A percentile compares a stretch with the other conserved stretches of the same genome.
These are phyloP conservation scores for Eimeria nieschulzi DNA, from an alignment of 169 alveolate genomes.

Conservation along the genomic window DNA sequence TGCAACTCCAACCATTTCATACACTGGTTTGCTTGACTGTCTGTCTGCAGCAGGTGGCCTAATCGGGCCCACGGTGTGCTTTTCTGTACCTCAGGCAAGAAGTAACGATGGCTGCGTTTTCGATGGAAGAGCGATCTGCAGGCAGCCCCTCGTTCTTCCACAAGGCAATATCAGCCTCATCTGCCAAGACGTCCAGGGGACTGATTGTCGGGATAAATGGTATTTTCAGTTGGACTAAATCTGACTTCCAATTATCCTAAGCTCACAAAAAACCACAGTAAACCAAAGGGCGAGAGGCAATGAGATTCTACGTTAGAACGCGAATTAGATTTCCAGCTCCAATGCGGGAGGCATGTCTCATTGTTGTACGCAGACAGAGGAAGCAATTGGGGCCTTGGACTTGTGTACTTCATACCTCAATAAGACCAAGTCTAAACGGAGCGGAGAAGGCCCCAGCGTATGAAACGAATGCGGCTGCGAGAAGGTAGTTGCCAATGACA, in stretches of 20 bases:
- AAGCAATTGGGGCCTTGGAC: too few species aligned
- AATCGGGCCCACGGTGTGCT: background rate
- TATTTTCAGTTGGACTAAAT: slow-evolving; percentile 87
- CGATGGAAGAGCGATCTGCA: slow-evolving; percentile 94
- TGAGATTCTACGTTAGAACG: background rate
- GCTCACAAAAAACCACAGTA: background rate
- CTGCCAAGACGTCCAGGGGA: slow-evolving; percentile 91
- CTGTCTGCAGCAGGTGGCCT: too few species aligned
- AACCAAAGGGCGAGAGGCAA: background rate
- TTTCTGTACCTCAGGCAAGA: slow-evolving; percentile 90
- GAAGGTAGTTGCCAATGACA: slow-evolving; percentile 94
- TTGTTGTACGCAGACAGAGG: too few species aligned
- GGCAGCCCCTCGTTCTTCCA: slow-evolving; percentile 97
- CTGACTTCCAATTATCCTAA: slow-evolving; percentile 90
- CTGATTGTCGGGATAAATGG: slow-evolving; percentile 92
- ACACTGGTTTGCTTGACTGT: too few species aligned
- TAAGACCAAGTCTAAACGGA: slow-evolving; percentile 89
- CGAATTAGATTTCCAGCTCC: too few species aligned
- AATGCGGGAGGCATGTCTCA: too few species aligned
- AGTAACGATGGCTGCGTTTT: slow-evolving; percentile 94
- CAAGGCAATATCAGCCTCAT: slow-evolving; percentile 93
- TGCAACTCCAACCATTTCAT: background rate
- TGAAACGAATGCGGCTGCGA: slow-evolving; percentile 96
- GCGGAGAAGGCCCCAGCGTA: slow-evolving; percentile 96
- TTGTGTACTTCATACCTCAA: slow-evolving; percentile 78